Evolutionary conservation across 2,329 filamentous ascomycete species (phyloP), one percentile per base, ranked within the genome.

Genomic region (Zelopaecilomyces penicillatus): DNA sequence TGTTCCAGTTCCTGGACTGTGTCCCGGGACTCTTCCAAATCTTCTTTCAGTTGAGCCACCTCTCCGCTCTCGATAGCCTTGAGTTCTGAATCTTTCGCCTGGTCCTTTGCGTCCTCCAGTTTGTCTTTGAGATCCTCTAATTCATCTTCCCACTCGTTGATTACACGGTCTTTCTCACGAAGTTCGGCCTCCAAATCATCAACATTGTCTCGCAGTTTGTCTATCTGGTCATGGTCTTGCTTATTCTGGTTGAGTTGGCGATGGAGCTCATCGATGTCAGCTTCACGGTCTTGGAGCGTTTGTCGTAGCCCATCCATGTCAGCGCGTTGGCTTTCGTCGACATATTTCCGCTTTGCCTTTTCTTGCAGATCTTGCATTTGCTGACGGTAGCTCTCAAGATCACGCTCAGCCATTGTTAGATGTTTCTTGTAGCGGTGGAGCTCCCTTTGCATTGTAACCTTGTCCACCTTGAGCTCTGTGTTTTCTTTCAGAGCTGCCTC

Each of bases 381-480:
- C 55, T 85, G 74, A 43, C 85, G 80, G 62, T 94, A 95, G 47
- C 76, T 75, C 59, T 95, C 90, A 3, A 97, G 74, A 49, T 96
- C 88, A 52, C 82, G 83, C 67, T 97, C 90, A 4, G 91, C 90
- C 26, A 81, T 77, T 19, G 78, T 79, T 8, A 98, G 72, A 35
- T 84, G 83, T 62, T 95, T 97, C 61, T 86, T 87, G 68, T 91
- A 93, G 52, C 82, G 82, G 54, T 85, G 80, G 12, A 98, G 74
- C 56, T 98, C 93, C 48, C 83, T 80, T 60, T 93, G 83, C 79
- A 97, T 85, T 0, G 87, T 91, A 48, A 94, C 80, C 60, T 87
- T 87, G 66, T 93, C 85, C 47, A 95, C 89, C 64, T 97, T 97
- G 44, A 98, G 79, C 53, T 95, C 90, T 4, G 93, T 94, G 60